Evolutionary conservation across 2,329 filamentous ascomycete genomes (phyloP).

Genomic region (Hymenoscyphus scutula): DNA sequence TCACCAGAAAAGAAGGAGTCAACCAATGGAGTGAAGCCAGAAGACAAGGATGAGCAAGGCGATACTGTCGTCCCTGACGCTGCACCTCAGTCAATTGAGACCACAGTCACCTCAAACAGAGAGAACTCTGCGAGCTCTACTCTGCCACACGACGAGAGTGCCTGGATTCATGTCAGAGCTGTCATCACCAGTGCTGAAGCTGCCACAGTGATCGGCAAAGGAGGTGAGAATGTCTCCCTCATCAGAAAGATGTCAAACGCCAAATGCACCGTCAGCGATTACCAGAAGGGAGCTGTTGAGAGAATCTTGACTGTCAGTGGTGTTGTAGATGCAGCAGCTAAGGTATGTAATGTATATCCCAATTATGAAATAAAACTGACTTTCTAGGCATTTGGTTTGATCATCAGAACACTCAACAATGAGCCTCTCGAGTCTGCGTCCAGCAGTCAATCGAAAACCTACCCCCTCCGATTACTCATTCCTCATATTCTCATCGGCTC

Average conservation of each 20-base stretch:
- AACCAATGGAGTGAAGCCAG: slow-evolving; percentile 48
- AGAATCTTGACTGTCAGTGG: slow-evolving; percentile 97
- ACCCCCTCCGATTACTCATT: slow-evolving; percentile 90
- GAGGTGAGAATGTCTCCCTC: slow-evolving; percentile 96
- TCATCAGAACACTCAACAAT: slow-evolving; percentile 97
- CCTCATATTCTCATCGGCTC: slow-evolving; percentile 97
- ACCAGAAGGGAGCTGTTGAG: slow-evolving; percentile 94
- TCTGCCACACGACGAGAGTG: slow-evolving; percentile 79
- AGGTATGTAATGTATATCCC: slow-evolving; percentile 56
- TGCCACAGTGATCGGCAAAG: slow-evolving; percentile 97
- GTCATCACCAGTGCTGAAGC: slow-evolving; percentile 97
- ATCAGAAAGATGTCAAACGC: slow-evolving; percentile 93
- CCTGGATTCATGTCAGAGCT: slow-evolving; percentile 95
- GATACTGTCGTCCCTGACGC: slow-evolving; percentile 68
- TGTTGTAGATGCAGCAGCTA: slow-evolving; percentile 92
- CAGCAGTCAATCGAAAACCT: slow-evolving; percentile 92
- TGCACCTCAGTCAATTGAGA: slow-evolving; percentile 52
- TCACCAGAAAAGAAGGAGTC: slow-evolving; percentile 38
- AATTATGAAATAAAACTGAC: slow-evolving; percentile 9
- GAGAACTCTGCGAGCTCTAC: slow-evolving; percentile 38
- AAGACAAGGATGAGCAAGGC: slow-evolving; percentile 57
- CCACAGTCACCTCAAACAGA: slow-evolving; percentile 42
- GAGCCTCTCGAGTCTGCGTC: slow-evolving; percentile 87
- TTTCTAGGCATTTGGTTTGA: slow-evolving; percentile 87
- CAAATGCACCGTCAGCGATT: slow-evolving; percentile 98